Evolutionary conservation across 176 grass and related monocot genomes (phyloP).

Genomic region (Leersia perrieri): DNA sequence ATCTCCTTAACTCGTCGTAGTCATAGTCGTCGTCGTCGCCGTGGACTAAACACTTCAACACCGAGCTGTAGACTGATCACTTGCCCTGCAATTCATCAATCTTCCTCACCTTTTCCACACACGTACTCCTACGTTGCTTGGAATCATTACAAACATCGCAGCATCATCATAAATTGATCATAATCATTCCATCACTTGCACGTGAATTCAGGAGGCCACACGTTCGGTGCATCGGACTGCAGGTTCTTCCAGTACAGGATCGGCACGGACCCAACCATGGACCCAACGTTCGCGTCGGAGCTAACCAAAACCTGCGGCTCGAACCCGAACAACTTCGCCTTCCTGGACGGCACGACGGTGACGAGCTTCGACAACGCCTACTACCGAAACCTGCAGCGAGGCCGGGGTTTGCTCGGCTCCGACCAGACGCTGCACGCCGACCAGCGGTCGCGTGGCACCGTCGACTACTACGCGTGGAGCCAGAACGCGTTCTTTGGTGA

Average conservation of each 20-base stretch:
- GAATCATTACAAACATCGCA: background rate
- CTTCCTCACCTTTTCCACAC: conserved; percentile 5
- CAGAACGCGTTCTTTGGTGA: conserved; percentile 47
- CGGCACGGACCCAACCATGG: conserved; percentile 30
- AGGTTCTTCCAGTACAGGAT: conserved; percentile 46
- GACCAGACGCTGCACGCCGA: conserved; percentile 70
- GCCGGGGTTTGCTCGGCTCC: conserved; percentile 56
- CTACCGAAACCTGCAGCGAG: conserved; percentile 47
- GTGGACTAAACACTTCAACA: background rate
- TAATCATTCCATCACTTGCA: background rate
- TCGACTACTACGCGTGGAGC: conserved; percentile 49
- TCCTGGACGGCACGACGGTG: conserved; percentile 21
- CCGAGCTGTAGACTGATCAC: background rate
- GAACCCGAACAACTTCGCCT: conserved; percentile 12
- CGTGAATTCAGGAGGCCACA: conserved; percentile 41
- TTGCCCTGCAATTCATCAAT: background rate
- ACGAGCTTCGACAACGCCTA: conserved; percentile 54
- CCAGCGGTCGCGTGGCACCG: conserved; percentile 40
- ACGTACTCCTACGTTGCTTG: background rate
- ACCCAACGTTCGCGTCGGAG: conserved; percentile 11
- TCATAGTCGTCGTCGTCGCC: too few relatives aligned
- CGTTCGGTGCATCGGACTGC: conserved; percentile 41
- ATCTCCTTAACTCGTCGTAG: too few relatives aligned
- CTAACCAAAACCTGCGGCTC: conserved; percentile 16
- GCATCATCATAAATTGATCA: too few relatives aligned